These are phyloP conservation scores for Erythrophleum fordii DNA, from an alignment of 306 rosid genomes.

Conservation along the genomic window DNA sequence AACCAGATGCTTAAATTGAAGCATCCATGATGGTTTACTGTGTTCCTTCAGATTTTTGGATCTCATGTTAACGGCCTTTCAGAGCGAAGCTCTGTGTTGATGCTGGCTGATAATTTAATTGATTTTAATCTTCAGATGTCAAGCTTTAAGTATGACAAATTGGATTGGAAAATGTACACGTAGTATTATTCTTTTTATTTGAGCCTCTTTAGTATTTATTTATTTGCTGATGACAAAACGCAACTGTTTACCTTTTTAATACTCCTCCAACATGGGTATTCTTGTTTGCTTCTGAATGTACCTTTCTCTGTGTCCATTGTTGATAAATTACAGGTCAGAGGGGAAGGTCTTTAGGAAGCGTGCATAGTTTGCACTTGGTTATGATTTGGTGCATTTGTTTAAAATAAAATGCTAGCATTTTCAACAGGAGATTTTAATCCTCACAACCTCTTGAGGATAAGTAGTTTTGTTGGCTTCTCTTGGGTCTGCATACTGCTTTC, in stretches of 20 bases:
- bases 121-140: conserved; percentile 45
- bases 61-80: conserved; percentile 50
- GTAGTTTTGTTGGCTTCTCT: neutral
- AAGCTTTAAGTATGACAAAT: conserved; percentile 41
- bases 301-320: conserved; percentile 8
- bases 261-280: conserved; percentile 14
- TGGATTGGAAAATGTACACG: conserved; percentile 58
- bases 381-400: conserved; percentile 25
- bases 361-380: neutral
- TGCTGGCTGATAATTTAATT: conserved; percentile 39
- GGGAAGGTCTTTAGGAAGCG: conserved; percentile 3
- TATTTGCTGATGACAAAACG: conserved; percentile 32
- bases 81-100: conserved; percentile 61
- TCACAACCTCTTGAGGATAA: neutral
- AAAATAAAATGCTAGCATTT: conserved; percentile 14
- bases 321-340: neutral
- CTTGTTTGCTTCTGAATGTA: conserved; percentile 32
- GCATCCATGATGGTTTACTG: conserved; percentile 37
- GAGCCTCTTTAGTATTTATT: conserved; percentile 42
- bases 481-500: neutral
- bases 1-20: conserved; percentile 49
- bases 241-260: conserved; percentile 28
- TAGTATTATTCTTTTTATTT: conserved; percentile 39
- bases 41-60: conserved; percentile 42
- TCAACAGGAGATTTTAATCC: neutral